These are phyloP conservation scores for Aquilaria yunnanensis DNA, from an alignment of 345 rosid species.

Conservation along the genomic window DNA sequence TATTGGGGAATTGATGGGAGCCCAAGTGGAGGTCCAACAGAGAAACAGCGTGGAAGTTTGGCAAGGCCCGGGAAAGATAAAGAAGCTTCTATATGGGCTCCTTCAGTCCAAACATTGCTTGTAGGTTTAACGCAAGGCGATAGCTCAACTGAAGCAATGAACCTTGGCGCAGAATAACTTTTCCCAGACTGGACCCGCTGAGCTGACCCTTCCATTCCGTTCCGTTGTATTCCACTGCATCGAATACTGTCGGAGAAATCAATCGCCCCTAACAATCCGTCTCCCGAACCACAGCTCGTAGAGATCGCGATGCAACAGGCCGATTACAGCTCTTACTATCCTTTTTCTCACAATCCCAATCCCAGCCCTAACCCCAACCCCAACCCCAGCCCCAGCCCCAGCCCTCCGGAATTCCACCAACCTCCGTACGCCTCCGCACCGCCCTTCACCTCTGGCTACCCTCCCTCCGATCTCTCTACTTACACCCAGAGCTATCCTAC, in stretches of 20 bases:
- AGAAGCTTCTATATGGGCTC: too few relatives aligned
- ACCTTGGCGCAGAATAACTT: too few relatives aligned
- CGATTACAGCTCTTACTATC: slow-evolving; percentile 64
- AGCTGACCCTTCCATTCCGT: too few relatives aligned
- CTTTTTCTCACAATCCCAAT: slow-evolving; percentile 42
- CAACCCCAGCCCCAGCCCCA: slow-evolving; percentile 21
- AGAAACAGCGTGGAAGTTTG: too few relatives aligned
- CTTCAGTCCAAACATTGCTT: too few relatives aligned
- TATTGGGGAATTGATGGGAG: too few relatives aligned
- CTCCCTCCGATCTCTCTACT: slow-evolving; percentile 46
- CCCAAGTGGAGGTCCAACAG: too few relatives aligned
- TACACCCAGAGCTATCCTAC: slow-evolving; percentile 45
- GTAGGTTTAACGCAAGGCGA: too few relatives aligned
- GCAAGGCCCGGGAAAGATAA: too few relatives aligned
- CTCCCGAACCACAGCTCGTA: background rate
- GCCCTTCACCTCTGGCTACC: slow-evolving; percentile 48
- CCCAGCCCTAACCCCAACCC: slow-evolving; percentile 36
- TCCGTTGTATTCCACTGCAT: too few relatives aligned
- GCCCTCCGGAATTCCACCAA: slow-evolving; percentile 37
- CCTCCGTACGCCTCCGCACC: slow-evolving; percentile 79
- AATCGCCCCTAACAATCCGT: background rate
- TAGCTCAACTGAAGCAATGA: too few relatives aligned
- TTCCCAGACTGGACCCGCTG: too few relatives aligned
- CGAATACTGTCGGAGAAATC: background rate
- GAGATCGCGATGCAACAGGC: slow-evolving; percentile 60